A percentile compares a stretch with the other conserved stretches of the same genome.
These are phyloP conservation scores for Arthrobotrys megalospora DNA, from an alignment of 2,329 filamentous ascomycete genomes.

Conservation along the genomic window DNA sequence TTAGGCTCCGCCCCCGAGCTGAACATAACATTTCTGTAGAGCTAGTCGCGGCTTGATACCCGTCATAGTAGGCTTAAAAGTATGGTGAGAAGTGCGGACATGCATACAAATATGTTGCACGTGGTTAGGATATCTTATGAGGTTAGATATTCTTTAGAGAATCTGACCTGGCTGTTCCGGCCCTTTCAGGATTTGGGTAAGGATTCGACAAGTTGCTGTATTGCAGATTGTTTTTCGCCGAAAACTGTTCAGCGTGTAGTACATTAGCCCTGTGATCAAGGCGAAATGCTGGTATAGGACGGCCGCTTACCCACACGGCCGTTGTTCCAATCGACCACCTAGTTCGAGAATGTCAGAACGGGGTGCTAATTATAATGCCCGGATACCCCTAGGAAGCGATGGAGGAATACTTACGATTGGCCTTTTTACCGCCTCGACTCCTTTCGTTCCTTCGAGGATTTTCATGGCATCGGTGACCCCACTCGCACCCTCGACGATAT, in stretches of 20 bases:
- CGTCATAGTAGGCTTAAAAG: too few relatives aligned
- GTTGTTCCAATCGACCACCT: slow-evolving; percentile 86
- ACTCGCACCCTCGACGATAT: slow-evolving; percentile 81
- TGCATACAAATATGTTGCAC: background rate
- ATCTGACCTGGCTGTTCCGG: too few relatives aligned
- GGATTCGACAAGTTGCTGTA: slow-evolving; percentile 62
- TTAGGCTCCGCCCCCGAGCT: too few relatives aligned
- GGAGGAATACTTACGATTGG: slow-evolving; percentile 69
- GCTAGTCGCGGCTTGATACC: too few relatives aligned
- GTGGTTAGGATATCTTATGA: too few relatives aligned
- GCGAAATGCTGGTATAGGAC: background rate
- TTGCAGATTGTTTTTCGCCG: slow-evolving; percentile 62
- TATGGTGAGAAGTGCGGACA: too few relatives aligned
- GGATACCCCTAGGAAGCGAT: slow-evolving; percentile 73
- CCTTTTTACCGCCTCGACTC: slow-evolving; percentile 70
- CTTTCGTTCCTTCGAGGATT: slow-evolving; percentile 78
- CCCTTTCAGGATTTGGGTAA: slow-evolving; percentile 56
- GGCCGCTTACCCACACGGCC: slow-evolving; percentile 77
- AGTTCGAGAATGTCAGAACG: slow-evolving; percentile 63
- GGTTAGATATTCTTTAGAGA: too few relatives aligned
- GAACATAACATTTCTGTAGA: too few relatives aligned
- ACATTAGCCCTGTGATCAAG: background rate
- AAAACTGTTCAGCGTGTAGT: slow-evolving; percentile 55
- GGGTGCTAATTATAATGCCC: slow-evolving; percentile 1
- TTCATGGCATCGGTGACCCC: slow-evolving; percentile 83